Percentiles rank a stretch among this genome's conserved stretches.
Conservation (phyloP, 345 rosid genomes). For the Aurinia saxatilis region DNA sequence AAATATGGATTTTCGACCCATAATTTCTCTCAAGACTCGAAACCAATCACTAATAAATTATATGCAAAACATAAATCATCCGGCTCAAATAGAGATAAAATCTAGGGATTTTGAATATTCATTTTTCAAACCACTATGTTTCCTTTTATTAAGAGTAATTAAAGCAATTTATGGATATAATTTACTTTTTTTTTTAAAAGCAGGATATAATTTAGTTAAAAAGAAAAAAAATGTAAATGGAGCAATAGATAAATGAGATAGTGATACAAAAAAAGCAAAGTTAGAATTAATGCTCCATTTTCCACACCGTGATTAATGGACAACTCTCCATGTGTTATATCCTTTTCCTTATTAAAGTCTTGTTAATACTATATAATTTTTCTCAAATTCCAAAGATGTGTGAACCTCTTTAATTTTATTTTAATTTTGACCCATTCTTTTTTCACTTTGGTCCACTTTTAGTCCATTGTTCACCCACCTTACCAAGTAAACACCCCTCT, state of each 20-base stretch:
- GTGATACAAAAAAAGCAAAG: not conserved
- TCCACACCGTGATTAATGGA: slow-evolving; percentile 39
- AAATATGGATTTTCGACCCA: too few species aligned
- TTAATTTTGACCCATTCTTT: not conserved
- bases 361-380: too few species aligned
- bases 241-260: not conserved
- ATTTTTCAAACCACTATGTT: too few species aligned
- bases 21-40: too few species aligned
- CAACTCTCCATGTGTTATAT: slow-evolving; percentile 10
- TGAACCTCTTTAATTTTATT: not conserved
- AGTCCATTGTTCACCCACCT: slow-evolving; percentile 33
- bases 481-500: slow-evolving; percentile 14
- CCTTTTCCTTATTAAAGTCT: not conserved
- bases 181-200: too few species aligned
- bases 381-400: not conserved
- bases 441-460: slow-evolving; percentile 22
- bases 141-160: too few species aligned
- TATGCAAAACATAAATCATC: too few species aligned
- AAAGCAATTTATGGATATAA: too few species aligned
- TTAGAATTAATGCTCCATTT: slow-evolving; percentile 6
- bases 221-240: not conserved
- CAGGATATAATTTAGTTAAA: not conserved
- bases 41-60: too few species aligned
- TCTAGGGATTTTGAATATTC: too few species aligned
- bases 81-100: too few species aligned